A percentile compares a stretch with the other conserved stretches of the same genome.
Conservation (phyloP, 257 asterid species). For the Petunia secreta region DNA sequence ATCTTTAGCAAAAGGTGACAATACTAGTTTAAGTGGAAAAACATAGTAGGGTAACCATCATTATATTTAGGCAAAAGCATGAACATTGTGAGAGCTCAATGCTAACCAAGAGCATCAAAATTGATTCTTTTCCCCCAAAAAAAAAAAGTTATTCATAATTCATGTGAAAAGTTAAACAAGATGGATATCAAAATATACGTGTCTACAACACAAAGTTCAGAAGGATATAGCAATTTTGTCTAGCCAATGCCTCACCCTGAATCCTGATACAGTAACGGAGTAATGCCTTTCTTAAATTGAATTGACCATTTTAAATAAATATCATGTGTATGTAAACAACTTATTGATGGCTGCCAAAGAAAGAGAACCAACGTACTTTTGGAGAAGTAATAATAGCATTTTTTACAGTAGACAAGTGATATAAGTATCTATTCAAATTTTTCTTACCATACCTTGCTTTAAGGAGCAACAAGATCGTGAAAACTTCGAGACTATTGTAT, state of each 20-base stretch:
- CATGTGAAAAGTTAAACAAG: background rate
- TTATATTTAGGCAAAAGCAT: background rate
- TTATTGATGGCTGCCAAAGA: too few species aligned
- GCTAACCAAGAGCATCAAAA: conserved; percentile 18
- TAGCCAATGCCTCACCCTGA: background rate
- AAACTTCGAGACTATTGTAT: conserved; percentile 96
- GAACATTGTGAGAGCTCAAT: background rate
- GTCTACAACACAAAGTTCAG: background rate
- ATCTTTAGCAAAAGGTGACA: background rate
- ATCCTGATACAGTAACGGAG: background rate
- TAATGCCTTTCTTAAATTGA: too few species aligned
- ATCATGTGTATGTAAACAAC: too few species aligned
- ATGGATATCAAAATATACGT: background rate
- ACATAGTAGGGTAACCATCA: conserved; percentile 10
- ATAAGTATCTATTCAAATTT: background rate
- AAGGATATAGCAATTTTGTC: background rate
- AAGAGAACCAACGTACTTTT: too few species aligned
- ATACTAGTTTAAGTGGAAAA: background rate
- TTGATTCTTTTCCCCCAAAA: background rate
- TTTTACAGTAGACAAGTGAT: background rate
- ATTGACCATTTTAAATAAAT: too few species aligned
- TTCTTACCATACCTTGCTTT: conserved; percentile 77
- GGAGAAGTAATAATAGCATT: background rate
- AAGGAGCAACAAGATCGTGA: conserved; percentile 93
- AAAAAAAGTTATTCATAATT: background rate